Percentiles rank a stretch among this genome's conserved stretches.
phyloP scores from a whole-genome alignment of 805 yeast species.

The Zygotorulaspora sp. region DNA sequence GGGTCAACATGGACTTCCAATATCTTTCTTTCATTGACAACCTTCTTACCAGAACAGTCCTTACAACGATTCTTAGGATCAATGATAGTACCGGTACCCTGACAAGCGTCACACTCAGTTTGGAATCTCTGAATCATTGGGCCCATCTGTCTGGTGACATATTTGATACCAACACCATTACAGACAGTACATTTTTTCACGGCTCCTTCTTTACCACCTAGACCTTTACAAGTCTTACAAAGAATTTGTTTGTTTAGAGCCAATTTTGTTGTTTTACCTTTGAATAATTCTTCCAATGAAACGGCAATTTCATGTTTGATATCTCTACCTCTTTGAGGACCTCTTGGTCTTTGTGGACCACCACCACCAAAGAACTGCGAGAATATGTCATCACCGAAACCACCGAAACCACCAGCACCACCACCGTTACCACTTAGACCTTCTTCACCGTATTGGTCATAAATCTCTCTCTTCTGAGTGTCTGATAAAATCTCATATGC shows the following conservation, averaged over 20 bases:
- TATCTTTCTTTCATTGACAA: constrained; percentile 81
- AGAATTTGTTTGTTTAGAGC: constrained; percentile 88
- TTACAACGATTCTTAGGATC: constrained; percentile 86
- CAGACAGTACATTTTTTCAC: constrained; percentile 84
- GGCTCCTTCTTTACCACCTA: constrained; percentile 91
- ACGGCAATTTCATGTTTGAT: constrained; percentile 84
- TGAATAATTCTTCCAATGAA: constrained; percentile 86
- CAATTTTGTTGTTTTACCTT: constrained; percentile 90
- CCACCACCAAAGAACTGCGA: constrained; percentile 84
- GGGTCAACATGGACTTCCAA: constrained; percentile 92
- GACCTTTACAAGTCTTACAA: constrained; percentile 87
- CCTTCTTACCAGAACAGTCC: constrained; percentile 83
- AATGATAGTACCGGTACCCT: constrained; percentile 87
- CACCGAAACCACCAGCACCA: constrained; percentile 52
- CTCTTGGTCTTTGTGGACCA: constrained; percentile 63
- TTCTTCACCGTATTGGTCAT: constrained; percentile 89
- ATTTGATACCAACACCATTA: constrained; percentile 87
- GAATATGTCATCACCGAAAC: constrained; percentile 34
- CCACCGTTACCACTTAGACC: constrained; percentile 82
- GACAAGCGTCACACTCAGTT: constrained; percentile 86
- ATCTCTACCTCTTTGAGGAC: constrained; percentile 86
- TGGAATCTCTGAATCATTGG: constrained; percentile 98
- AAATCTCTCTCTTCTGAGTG: constrained; percentile 78
- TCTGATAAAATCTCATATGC: constrained; percentile 90
- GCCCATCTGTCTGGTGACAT: constrained; percentile 97